phyloP scores from a whole-genome alignment of 2,329 filamentous ascomycete species.

The Aspergillus puulaauensis region DNA sequence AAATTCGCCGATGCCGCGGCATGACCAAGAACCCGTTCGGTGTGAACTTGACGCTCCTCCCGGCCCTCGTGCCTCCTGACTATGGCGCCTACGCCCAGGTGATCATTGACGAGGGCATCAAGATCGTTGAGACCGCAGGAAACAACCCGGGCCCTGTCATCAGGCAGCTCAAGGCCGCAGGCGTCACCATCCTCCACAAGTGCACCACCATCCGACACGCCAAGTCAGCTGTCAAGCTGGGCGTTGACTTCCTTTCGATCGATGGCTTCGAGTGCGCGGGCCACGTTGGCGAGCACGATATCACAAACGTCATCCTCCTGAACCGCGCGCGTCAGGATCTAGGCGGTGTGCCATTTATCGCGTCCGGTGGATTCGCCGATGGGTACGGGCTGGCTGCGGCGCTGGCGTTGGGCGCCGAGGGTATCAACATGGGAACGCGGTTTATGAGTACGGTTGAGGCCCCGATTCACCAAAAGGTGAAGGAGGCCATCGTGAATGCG shows the following conservation, averaged over 20 bases:
- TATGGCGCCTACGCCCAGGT: slow-evolving; percentile 90
- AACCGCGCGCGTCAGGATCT: slow-evolving; percentile 81
- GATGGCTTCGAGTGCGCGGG: slow-evolving; percentile 97
- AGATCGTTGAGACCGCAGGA: slow-evolving; percentile 88
- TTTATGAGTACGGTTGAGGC: slow-evolving; percentile 97
- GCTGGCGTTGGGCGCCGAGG: slow-evolving; percentile 82
- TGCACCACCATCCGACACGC: slow-evolving; percentile 96
- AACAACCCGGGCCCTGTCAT: slow-evolving; percentile 92
- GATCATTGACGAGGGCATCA: slow-evolving; percentile 88
- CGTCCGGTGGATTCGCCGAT: slow-evolving; percentile 92
- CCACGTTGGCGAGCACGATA: slow-evolving; percentile 55
- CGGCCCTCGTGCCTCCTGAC: slow-evolving; percentile 84
- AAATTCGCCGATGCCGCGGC: slow-evolving; percentile 81
- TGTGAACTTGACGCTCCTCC: slow-evolving; percentile 93
- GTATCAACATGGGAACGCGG: slow-evolving; percentile 97
- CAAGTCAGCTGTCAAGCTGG: slow-evolving; percentile 84
- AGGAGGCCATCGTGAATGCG: slow-evolving; percentile 84
- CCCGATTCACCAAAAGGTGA: slow-evolving; percentile 90
- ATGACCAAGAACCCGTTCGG: slow-evolving; percentile 69
- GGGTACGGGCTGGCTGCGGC: slow-evolving; percentile 91
- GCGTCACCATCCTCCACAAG: slow-evolving; percentile 85
- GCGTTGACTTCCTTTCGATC: slow-evolving; percentile 94
- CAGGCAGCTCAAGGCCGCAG: slow-evolving; percentile 76
- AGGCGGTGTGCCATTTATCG: slow-evolving; percentile 81
- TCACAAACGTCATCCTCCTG: slow-evolving; percentile 64